Evolutionary conservation across 306 rosid genomes (phyloP), one percentile per base, ranked within the genome.

Genomic region (Argentina anserina): DNA sequence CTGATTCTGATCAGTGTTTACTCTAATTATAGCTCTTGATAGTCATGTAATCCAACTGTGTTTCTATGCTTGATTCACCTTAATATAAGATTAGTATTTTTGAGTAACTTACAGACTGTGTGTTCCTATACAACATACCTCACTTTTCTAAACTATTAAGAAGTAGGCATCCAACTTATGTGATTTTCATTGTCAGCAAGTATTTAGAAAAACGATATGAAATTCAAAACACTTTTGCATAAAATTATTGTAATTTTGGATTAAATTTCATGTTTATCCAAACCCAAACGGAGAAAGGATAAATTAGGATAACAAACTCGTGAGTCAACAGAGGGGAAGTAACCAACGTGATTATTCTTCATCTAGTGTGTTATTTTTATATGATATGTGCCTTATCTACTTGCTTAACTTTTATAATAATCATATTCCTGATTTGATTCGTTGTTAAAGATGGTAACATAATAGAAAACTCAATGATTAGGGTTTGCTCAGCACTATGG

Each of bases 361-460:
- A 21, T 9, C 12, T 13, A 42, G 12, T 40, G 31, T 43, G 7
- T 23, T 26, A 49, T 11, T 29, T 37, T 59, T 25, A 21, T 61
- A 49, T 13, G 7, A 9, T 10, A 7, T 0, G 43, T 41, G 26
- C 10, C 73, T 71, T 78, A 65, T 78, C 81, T 37, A 52, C 41
- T 77, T 31, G 42, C 9, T 34, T 34, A 28, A 6, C 34, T 67
- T 21, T 56, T n/a, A n/a, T n/a, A n/a, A n/a, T n/a, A n/a, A n/a
- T n/a, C n/a, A 41, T 56, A 45, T 2, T 29, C 0, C 10, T 17
- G 8, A 25, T 39, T 36, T 18, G 66, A 58, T 78, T 20, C 64
- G 41, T 47, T 60, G 63, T 45, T 73, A 67, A 67, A 29, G 1
- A 49, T 40, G 75, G 66, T 39, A 49, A 67, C 29, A 68, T 12